These are phyloP conservation scores for Hygrocybe punicea DNA, from an alignment of 768 basidiomycete genomes.

Conservation along the genomic window DNA sequence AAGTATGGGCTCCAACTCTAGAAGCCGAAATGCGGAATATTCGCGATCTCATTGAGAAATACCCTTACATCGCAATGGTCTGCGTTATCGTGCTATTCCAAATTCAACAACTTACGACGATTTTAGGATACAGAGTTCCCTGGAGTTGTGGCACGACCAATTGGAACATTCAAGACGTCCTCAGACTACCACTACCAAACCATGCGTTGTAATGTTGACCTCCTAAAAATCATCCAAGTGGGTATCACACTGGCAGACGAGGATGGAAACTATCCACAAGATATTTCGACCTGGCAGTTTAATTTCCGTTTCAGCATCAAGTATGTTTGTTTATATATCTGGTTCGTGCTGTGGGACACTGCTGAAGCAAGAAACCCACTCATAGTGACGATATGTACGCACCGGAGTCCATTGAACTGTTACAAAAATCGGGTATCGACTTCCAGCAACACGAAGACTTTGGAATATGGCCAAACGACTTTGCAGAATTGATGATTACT, in stretches of 20 bases:
- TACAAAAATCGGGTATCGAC: conserved; percentile 94
- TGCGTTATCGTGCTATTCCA: conserved; percentile 18
- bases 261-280: conserved; percentile 86
- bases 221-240: conserved; percentile 96
- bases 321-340: conserved; percentile 47
- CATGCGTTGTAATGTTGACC: conserved; percentile 98
- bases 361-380: background rate
- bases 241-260: conserved; percentile 94
- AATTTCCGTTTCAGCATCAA: conserved; percentile 91
- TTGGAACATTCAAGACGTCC: conserved; percentile 92
- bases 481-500: conserved; percentile 96
- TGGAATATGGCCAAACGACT: conserved; percentile 89
- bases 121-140: conserved; percentile 96
- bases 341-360: conserved; percentile 17
- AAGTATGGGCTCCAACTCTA: conserved; percentile 94
- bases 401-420: conserved; percentile 92
- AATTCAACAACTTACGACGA: conserved; percentile 21
- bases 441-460: conserved; percentile 90
- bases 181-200: conserved; percentile 99
- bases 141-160: conserved; percentile 95
- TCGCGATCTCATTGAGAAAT: conserved; percentile 81
- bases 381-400: conserved; percentile 95
- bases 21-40: conserved; percentile 89
- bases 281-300: conserved; percentile 97
- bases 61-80: conserved; percentile 94